Percentiles rank a stretch among this genome's conserved stretches.
Conservation (phyloP, 257 asterid species). For the Solanum chiquidenum region DNA sequence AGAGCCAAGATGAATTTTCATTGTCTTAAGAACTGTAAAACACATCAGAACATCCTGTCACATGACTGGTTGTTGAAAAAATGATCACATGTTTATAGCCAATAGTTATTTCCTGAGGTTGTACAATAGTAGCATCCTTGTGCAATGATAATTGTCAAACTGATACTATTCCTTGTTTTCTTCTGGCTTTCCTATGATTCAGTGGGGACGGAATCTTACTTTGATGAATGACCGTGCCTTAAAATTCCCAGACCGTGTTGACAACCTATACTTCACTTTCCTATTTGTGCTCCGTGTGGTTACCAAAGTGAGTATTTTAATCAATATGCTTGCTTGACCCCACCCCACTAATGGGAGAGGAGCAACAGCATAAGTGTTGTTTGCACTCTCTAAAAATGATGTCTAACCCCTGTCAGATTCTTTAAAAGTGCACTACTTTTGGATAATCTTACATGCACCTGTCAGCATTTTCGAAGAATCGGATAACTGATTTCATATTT, state of each 20-base stretch:
- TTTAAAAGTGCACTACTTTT: neutral
- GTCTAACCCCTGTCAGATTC: neutral
- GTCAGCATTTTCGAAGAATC: neutral
- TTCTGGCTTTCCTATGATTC: slow-evolving; percentile 7
- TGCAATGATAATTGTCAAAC: neutral
- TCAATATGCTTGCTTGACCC: neutral
- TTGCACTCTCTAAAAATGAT: neutral
- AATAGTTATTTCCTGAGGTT: neutral
- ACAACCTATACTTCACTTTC: slow-evolving; percentile 58
- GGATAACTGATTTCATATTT: neutral
- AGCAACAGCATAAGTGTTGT: neutral
- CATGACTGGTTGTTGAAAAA: neutral
- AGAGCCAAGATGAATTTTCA: neutral
- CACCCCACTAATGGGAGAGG: neutral
- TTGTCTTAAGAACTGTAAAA: neutral
- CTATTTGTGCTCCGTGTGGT: slow-evolving; percentile 60
- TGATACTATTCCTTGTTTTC: neutral
- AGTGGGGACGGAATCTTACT: slow-evolving; percentile 63
- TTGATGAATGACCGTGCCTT: slow-evolving; percentile 53
- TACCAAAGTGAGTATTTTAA: slow-evolving; percentile 43
- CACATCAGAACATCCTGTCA: neutral
- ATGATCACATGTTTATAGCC: neutral
- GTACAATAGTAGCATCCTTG: neutral
- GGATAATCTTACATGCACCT: neutral
- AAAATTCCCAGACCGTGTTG: slow-evolving; percentile 52